Evolutionary conservation across 345 rosid species (phyloP).

Genomic region (Eucalyptus cloeziana): DNA sequence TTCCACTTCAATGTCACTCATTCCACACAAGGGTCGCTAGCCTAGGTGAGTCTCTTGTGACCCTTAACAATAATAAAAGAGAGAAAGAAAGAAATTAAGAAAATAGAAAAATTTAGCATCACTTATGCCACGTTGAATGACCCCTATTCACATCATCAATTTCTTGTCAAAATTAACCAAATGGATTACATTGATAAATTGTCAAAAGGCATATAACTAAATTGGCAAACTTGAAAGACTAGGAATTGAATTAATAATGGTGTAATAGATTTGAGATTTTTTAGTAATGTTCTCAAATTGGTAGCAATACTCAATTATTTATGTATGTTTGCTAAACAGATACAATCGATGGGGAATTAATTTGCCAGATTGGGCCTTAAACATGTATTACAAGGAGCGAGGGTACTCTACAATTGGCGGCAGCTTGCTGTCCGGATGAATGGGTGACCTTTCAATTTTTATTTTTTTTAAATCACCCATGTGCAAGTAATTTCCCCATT

Average conservation of each 20-base stretch:
- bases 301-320: not conserved
- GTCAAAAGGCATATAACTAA: not conserved
- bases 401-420: not conserved
- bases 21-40: not conserved
- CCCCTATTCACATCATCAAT: not conserved
- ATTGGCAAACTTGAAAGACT: not conserved
- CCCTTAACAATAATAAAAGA: not conserved
- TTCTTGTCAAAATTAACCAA: not conserved
- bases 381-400: not conserved
- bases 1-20: not conserved
- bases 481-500: not conserved
- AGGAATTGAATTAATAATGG: too few species aligned
- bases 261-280: too few species aligned
- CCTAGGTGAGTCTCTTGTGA: not conserved
- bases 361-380: not conserved
- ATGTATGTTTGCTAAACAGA: not conserved
- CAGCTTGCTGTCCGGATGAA: not conserved
- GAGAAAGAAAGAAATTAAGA: not conserved
- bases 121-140: not conserved
- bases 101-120: too few species aligned
- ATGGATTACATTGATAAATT: not conserved
- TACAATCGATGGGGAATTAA: not conserved
- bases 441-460: not conserved
- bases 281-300: not conserved
- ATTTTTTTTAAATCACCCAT: not conserved